Percentiles rank a stretch among this genome's conserved stretches.
Conservation (phyloP, 495 filamentous ascomycete genomes). For the Elasticomyces elasticus region DNA sequence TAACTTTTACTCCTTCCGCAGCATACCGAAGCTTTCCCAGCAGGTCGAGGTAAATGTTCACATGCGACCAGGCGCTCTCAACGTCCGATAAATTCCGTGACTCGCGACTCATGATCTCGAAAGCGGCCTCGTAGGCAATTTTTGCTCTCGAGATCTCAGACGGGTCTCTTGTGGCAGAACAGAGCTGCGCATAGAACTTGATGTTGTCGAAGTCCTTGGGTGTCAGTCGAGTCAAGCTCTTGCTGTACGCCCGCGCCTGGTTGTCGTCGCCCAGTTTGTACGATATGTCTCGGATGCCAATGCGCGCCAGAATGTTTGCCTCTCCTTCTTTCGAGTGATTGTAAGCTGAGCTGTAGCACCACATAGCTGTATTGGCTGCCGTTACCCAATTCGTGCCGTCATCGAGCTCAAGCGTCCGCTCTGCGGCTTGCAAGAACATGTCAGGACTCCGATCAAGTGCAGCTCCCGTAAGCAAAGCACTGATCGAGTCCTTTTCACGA, state of each 20-base stretch:
- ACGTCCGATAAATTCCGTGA: slow-evolving; percentile 34
- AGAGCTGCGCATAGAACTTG: slow-evolving; percentile 54
- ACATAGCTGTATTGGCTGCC: slow-evolving; percentile 41
- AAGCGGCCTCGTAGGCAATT: slow-evolving; percentile 50
- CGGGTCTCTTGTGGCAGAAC: slow-evolving; percentile 39
- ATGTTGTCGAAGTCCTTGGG: slow-evolving; percentile 54
- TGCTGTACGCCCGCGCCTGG: slow-evolving; percentile 54
- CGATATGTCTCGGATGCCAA: slow-evolving; percentile 38
- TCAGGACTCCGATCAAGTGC: slow-evolving; percentile 56
- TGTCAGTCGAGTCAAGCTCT: slow-evolving; percentile 45
- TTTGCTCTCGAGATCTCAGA: slow-evolving; percentile 48
- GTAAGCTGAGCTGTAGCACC: slow-evolving; percentile 62
- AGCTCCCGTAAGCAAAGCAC: slow-evolving; percentile 59
- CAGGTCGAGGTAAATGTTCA: slow-evolving; percentile 76
- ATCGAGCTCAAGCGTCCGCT: slow-evolving; percentile 53
- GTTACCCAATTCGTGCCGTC: slow-evolving; percentile 12
- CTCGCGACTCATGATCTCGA: slow-evolving; percentile 29
- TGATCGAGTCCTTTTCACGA: slow-evolving; percentile 54
- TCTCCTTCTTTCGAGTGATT: slow-evolving; percentile 24
- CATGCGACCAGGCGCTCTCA: slow-evolving; percentile 55
- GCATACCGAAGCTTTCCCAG: slow-evolving; percentile 30
- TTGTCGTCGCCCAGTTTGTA: slow-evolving; percentile 47
- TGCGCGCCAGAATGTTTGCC: not conserved
- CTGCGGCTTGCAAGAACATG: slow-evolving; percentile 60
- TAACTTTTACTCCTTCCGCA: slow-evolving; percentile 48